These are phyloP conservation scores for Naganishia sp. DNA, from an alignment of 1,284 basidiomycete genomes.

Conservation along the genomic window DNA sequence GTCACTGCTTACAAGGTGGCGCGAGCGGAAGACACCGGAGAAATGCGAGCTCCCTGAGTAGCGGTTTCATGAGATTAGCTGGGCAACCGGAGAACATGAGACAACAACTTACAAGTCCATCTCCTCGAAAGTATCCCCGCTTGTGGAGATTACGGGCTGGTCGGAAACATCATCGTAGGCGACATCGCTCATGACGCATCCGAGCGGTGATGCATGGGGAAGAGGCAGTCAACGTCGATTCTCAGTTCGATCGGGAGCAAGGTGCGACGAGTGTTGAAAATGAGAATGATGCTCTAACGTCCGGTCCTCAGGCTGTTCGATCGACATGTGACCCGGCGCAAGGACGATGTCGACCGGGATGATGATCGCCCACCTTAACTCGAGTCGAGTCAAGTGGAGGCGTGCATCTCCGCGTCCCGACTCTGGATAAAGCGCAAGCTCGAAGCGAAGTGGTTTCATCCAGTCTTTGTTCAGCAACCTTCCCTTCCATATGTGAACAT, in stretches of 20 bases:
- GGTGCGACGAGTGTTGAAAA: neutral
- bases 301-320: too few species aligned
- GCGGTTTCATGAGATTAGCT: neutral
- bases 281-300: too few species aligned
- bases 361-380: neutral
- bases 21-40: slow-evolving; percentile 21
- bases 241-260: neutral
- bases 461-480: neutral
- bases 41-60: slow-evolving; percentile 20
- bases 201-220: neutral
- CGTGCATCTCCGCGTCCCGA: neutral
- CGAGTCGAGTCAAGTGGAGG: too few species aligned
- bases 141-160: neutral
- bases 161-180: slow-evolving; percentile 8
- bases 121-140: slow-evolving; percentile 1
- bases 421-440: neutral
- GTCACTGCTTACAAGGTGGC: slow-evolving; percentile 10
- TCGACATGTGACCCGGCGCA: too few species aligned
- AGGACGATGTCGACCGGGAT: neutral
- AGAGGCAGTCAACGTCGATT: neutral
- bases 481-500: neutral
- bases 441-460: neutral
- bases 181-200: slow-evolving; percentile 17
- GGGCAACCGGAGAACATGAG: neutral
- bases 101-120: slow-evolving; percentile 7